These are phyloP conservation scores for Tricladium varicosporioides DNA, from an alignment of 2,329 filamentous ascomycete genomes.

Conservation along the genomic window DNA sequence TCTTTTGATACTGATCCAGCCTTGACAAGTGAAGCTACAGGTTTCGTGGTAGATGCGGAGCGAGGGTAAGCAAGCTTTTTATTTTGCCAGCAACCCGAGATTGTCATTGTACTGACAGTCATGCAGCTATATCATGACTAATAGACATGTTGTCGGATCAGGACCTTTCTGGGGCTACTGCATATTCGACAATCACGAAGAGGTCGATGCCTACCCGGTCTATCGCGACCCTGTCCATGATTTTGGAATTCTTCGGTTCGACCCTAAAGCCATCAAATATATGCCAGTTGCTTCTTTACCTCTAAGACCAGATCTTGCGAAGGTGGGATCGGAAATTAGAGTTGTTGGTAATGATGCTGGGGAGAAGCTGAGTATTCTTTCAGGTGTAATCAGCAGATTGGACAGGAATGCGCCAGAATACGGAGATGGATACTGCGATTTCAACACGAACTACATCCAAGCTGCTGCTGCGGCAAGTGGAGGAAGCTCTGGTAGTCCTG, in stretches of 20 bases:
- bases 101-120: conserved; percentile 27
- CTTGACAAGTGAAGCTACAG: conserved; percentile 91
- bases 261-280: conserved; percentile 94
- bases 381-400: conserved; percentile 92
- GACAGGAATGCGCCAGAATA: conserved; percentile 98
- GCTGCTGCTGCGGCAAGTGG: conserved; percentile 95
- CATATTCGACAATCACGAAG: conserved; percentile 97
- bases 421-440: conserved; percentile 96
- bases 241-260: conserved; percentile 94
- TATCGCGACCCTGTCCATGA: conserved; percentile 99
- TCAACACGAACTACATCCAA: conserved; percentile 95
- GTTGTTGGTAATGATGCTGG: conserved; percentile 98
- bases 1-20: conserved; percentile 97
- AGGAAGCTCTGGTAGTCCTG: conserved; percentile 96
- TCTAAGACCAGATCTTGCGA: conserved; percentile 81
- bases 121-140: conserved; percentile 73
- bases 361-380: conserved; percentile 96
- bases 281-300: conserved; percentile 83
- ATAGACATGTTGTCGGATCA: conserved; percentile 89
- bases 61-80: conserved; percentile 53
- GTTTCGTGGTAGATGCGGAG: conserved; percentile 95
- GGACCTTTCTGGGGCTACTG: conserved; percentile 98
- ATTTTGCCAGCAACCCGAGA: neutral
- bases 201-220: conserved; percentile 93
- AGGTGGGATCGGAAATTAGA: conserved; percentile 89